Evolutionary conservation across 2,329 filamentous ascomycete species (phyloP), one percentile per base, ranked within the genome.

Genomic region (Apiospora saccharicola): DNA sequence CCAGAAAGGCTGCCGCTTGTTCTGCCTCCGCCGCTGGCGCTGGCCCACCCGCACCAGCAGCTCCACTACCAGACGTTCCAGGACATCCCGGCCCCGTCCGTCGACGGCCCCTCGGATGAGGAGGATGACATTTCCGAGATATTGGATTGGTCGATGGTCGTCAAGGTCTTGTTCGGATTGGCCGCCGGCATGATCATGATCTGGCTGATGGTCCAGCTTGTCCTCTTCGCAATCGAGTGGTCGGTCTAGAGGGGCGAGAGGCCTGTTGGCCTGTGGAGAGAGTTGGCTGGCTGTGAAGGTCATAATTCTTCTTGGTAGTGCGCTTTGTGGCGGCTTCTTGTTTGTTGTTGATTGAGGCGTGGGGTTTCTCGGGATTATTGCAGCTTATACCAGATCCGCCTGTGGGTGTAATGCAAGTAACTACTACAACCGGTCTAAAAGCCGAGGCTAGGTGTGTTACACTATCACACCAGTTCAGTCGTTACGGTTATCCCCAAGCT

Each of bases 41-140:
- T 41, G 34, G 68, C 30, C 7, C 68, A 34, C 47, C 68, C 34
- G 26, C 67, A 68, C 30, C 68, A 41, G 26, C 68, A 57, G 19
- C 34, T 70, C n/a, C 68, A 70, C 47, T 70, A 70, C 68, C 68
- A 70, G 34, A 70, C 68, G 8, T 70, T 70, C 68, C 47, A 70
- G 68, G n/a, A 70, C 68, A 70, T 70, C 30, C 68, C 47, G 30
- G 68, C 68, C 19, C 68, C 68, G 19, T 37, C 37, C 47, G 12
- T 53, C 10, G 68, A 57, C 12, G 46, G 46, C 13, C 46, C 30
- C 8, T 51, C 30, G 47, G 68, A 70, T 24, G 46, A 51, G 49
- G 68, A 57, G 34, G 68, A 70, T 26, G 68, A 24, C n/a, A 3
- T 51, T 12, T 43, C 34, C 30, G 37, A 51, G 34, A 12, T 37